phyloP scores from a whole-genome alignment of 2,329 filamentous ascomycete species.

The Bisporella sp. region DNA sequence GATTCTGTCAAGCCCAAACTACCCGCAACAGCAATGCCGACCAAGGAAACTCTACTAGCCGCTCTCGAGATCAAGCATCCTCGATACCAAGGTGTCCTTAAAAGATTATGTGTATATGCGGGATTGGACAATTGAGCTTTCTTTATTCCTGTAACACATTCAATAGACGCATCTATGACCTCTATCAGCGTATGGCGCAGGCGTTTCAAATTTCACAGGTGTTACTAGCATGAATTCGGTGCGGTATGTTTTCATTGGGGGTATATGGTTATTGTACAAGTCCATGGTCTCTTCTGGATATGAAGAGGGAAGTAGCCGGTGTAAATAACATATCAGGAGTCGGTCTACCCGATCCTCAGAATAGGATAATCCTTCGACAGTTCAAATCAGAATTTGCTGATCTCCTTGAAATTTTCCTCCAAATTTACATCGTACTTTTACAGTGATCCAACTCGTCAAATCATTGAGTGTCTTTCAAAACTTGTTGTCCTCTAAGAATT shows the following conservation, averaged over 20 bases:
- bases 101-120: constrained; percentile 60
- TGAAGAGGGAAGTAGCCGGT: constrained; percentile 2
- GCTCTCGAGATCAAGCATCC: constrained; percentile 58
- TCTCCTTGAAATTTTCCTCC: background rate
- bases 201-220: constrained; percentile 19
- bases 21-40: constrained; percentile 56
- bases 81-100: constrained; percentile 59
- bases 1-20: constrained; percentile 42
- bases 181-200: constrained; percentile 22
- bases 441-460: background rate
- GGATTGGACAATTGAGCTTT: constrained; percentile 36
- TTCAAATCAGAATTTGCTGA: too few relatives aligned
- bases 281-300: constrained; percentile 14
- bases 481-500: constrained; percentile 35
- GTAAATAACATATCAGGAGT: background rate
- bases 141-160: constrained; percentile 24
- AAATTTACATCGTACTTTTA: background rate
- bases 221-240: constrained; percentile 16
- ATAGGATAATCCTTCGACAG: constrained; percentile 2
- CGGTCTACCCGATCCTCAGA: too few relatives aligned
- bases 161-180: constrained; percentile 25
- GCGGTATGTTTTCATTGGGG: constrained; percentile 10
- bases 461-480: background rate
- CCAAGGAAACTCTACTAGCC: constrained; percentile 59
- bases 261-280: constrained; percentile 18